phyloP scores from a whole-genome alignment of 2,329 filamentous ascomycete species.

The Ceratocystis albifundus region DNA sequence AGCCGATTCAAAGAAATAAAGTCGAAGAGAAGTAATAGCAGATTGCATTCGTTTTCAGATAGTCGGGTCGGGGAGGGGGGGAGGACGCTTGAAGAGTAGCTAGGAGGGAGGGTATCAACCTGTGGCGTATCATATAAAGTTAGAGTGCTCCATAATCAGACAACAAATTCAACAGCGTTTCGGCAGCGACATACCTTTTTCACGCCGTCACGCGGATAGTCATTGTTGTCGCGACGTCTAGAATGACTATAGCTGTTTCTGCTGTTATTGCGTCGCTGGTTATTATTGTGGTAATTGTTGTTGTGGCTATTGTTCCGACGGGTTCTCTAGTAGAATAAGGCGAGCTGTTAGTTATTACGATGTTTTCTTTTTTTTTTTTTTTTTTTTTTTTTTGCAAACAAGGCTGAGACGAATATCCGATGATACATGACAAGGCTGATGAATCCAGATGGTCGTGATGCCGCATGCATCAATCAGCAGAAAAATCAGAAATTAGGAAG shows the following conservation, averaged over 20 bases:
- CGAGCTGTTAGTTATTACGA: background rate
- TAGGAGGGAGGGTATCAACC: constrained; percentile 22
- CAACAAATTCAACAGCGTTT: background rate
- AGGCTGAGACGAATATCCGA: background rate
- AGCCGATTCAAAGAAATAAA: constrained; percentile 9
- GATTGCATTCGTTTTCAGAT: constrained; percentile 6
- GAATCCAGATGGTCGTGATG: background rate
- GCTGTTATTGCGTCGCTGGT: constrained; percentile 8
- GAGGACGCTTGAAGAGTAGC: constrained; percentile 9
- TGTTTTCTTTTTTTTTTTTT: background rate
- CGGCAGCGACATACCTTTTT: constrained; percentile 58
- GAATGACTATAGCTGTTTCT: constrained; percentile 4
- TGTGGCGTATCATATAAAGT: background rate
- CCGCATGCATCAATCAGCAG: background rate
- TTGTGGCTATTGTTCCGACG: constrained; percentile 16
- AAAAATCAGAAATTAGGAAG: background rate
- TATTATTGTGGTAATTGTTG: background rate
- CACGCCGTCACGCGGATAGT: constrained; percentile 41
- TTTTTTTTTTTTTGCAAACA: background rate
- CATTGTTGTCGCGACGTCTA: constrained; percentile 23
- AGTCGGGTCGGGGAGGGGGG: background rate
- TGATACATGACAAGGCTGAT: constrained; percentile 17
- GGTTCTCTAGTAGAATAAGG: constrained; percentile 3
- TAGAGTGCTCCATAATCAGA: background rate
- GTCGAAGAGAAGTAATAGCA: constrained; percentile 7